Base-by-base conservation (phyloP, 75 land plant species). In the Ceratopteris richardii region DNA sequence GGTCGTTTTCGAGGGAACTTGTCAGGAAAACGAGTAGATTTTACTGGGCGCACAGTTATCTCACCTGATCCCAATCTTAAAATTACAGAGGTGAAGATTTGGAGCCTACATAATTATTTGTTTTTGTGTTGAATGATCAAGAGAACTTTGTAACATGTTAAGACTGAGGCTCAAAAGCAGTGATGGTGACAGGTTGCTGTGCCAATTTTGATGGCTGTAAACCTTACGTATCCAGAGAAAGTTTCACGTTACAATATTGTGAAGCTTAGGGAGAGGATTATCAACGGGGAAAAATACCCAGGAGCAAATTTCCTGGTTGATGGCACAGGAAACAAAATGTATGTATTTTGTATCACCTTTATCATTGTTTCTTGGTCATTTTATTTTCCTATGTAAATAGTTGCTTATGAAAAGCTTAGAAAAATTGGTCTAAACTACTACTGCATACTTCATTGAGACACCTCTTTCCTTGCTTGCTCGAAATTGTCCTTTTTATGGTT, bases 1-100 rank as follows among this genome's bases (percentile, higher is more conserved):
- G 98, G 98, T 27, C 82, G 98, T 2, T 94, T 94, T 60, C 84
- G 98, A 48, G 87, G 96, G 22, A 94, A 94, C 44, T 75, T 94
- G 26, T 94, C 90, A 55, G 98, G 98, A 57, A 94, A 94, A 54
- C 84, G 95, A 69, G 98, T 94, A 48, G 87, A 94, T 28, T 94
- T 76, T 71, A 94, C 96, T 72, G 96, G 98, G 39, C 62, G 98
- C 44, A 94, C 98, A 71, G 98, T 94, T 44, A 94, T 94, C 65
- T 94, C 98, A 18, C 96, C 98, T 21, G 98, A 94, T 71, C 98
- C 98, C 29, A 94, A 94, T 71, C 72, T 94, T 28, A 94, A 94
- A 73, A 77, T 94, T 50, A 85, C 90, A 21, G 96, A 94, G 98
- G 89, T 88, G 11, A 33, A 9, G 37, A 9, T 33, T 33, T 9